Base-by-base conservation (phyloP, 2,329 filamentous ascomycete species). In the Diaporthe sp. region DNA sequence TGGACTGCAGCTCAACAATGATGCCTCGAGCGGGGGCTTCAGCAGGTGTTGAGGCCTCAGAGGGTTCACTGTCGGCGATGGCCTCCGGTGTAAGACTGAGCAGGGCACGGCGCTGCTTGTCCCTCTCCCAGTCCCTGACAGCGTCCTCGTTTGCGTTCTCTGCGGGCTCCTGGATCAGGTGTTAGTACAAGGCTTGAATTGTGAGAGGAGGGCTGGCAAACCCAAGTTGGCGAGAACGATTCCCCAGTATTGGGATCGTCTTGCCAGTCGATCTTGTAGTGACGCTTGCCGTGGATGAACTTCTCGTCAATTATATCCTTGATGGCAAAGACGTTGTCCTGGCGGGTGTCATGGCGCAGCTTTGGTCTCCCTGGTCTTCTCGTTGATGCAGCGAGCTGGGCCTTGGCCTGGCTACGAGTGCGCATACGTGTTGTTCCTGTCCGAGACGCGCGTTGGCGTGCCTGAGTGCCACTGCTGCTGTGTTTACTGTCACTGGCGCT, bases 241-340 rank as follows among this genome's bases (percentile, higher is more conserved):
- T 87, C 80, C 25, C 88, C 89, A 53, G 88, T 89, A 2, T 78
- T 76, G n/a, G 85, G 82, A 79, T 91, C 82, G 75, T 88, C 86
- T 65, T 85, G 86, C 91, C 91, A 92, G 79, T 91, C 87, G 72
- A 92, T 86, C 4, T 85, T 80, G 78, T 91, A 93, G n/a, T 84
- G 77, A 15, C 80, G 80, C 34, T 79, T 79, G 15, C 83, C 80
- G 42, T 78, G 74, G 28, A 78, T 73, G 6, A 46, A 19, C 75
- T 82, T 84, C 81, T 86, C 84, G 69, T 80, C 81, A 17, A 86
- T 73, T 31, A 87, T 86, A 69, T 81, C 82, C 46, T 81, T 81
- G 51, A 86, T 81, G 25, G 69, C 78, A 84, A 72, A 77, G 51
- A 77, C 12, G 65, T 76, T 39, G 51, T 76, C 65, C 34, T 62